Base-by-base conservation (phyloP, 257 asterid genomes). In the Rehmannia glutinosa region DNA sequence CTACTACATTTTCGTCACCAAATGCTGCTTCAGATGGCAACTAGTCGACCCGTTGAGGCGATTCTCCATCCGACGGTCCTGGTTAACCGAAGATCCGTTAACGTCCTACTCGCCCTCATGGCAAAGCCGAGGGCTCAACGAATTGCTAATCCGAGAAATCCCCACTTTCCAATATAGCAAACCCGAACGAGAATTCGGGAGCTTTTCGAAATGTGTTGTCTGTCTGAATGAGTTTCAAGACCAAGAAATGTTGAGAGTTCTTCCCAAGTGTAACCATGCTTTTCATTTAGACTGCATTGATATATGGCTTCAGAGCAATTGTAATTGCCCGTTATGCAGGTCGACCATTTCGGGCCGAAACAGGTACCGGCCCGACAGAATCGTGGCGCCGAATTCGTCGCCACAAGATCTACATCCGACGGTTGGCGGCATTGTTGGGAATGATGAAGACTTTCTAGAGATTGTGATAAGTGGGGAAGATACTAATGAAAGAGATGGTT, bases 261-360 rank as follows among this genome's bases (percentile, higher is more conserved):
- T 91, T 5, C 97, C 97, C 0, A 88, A 81, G 51, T 91, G 97
- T 36, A 81, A 75, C 55, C 97, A 91, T 55, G 93, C 89, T 0
- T 91, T 91, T 62, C 97, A 88, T 36, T 30, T 84, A 0, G 97
- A 91, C 43, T 91, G 97, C 78, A 85, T 88, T 25, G 97, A 88
- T 43, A 70, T 88, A 3, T 91, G 97, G 97, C 81, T 91, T 4
- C 84, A 74, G 39, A 82, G 42, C 73, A 86, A 85, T 71, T 76
- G 94, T 11, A 91, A 79, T 69, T 91, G 97, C 74, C 97, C 97
- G 28, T 68, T 88, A 27, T 91, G 97, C 70, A 76, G 97, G 45
- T 78, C 94, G 4, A 71, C 84, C 49, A 86, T 91, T 57, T 88
- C 87, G 0, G 95, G 97, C 25, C 58, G 64, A 15, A 72, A 77